Conservation (phyloP, 106 monocot species). For the Cymbidium sinense region DNA sequence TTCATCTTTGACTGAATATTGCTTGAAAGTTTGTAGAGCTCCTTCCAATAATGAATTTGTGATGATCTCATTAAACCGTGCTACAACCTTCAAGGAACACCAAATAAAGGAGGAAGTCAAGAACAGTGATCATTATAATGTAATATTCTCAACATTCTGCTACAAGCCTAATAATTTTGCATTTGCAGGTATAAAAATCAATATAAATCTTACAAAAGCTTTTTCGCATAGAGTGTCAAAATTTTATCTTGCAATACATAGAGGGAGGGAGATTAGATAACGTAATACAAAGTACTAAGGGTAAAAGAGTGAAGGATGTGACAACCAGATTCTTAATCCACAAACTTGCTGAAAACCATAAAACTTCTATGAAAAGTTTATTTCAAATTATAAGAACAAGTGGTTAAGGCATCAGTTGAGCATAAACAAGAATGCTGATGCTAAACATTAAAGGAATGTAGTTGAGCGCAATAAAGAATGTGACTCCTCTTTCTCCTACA, state of each 20-base stretch:
- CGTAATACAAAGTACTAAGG: too few species aligned
- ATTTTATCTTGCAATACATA: neutral
- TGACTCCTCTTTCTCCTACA: too few species aligned
- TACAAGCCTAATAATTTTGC: neutral
- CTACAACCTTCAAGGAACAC: conserved; percentile 66
- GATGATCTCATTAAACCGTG: conserved; percentile 92
- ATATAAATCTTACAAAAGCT: neutral
- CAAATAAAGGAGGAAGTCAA: neutral
- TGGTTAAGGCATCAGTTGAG: neutral
- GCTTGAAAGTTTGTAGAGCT: conserved; percentile 80
- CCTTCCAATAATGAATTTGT: conserved; percentile 82
- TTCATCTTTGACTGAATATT: conserved; percentile 76
- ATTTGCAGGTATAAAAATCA: neutral
- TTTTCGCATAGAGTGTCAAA: neutral
- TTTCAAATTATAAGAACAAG: neutral
- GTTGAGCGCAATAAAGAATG: neutral
- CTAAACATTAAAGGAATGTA: neutral
- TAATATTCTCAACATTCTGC: neutral
- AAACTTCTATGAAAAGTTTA: neutral
- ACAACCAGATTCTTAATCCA: neutral
- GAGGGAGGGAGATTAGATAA: neutral
- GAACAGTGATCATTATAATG: neutral
- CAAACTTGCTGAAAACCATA: neutral
- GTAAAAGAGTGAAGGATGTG: neutral
- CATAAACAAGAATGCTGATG: neutral